phyloP scores from a whole-genome alignment of 2,329 filamentous ascomycete genomes.

The Penicillium palitans region DNA sequence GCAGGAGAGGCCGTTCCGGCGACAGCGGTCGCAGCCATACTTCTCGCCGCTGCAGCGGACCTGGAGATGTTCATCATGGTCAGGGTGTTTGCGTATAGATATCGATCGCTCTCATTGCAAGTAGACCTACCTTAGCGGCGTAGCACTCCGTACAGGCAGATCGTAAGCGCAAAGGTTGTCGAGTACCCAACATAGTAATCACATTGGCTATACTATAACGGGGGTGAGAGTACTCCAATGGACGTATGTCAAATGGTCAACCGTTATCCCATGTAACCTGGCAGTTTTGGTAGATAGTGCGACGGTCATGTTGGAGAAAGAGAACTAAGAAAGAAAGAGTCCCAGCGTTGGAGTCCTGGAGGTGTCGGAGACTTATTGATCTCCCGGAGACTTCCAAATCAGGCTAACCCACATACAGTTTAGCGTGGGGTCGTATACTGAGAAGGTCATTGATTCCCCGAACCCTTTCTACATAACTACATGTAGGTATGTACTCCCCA shows the following conservation, averaged over 20 bases:
- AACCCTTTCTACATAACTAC: too few relatives aligned
- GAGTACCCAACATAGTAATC: not conserved
- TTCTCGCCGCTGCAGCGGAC: not conserved
- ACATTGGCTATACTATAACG: not conserved
- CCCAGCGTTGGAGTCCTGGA: too few relatives aligned
- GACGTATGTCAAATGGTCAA: not conserved
- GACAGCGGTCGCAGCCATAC: not conserved
- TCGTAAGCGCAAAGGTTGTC: not conserved
- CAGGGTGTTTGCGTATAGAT: not conserved
- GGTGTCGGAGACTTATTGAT: too few relatives aligned
- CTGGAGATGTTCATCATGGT: not conserved
- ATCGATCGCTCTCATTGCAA: not conserved
- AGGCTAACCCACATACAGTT: too few relatives aligned
- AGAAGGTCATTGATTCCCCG: too few relatives aligned
- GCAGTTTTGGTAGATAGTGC: too few relatives aligned
- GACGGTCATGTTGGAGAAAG: too few relatives aligned
- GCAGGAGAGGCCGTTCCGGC: not conserved
- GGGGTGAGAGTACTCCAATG: not conserved
- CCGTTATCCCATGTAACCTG: too few relatives aligned
- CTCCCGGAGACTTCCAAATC: too few relatives aligned
- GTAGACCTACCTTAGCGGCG: not conserved
- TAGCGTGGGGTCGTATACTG: too few relatives aligned
- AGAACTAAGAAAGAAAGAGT: too few relatives aligned
- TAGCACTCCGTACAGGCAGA: not conserved
- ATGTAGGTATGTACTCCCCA: too few relatives aligned